phyloP scores from a whole-genome alignment of 176 grass and related monocot species.

The Echinochloa phyllopogon region DNA sequence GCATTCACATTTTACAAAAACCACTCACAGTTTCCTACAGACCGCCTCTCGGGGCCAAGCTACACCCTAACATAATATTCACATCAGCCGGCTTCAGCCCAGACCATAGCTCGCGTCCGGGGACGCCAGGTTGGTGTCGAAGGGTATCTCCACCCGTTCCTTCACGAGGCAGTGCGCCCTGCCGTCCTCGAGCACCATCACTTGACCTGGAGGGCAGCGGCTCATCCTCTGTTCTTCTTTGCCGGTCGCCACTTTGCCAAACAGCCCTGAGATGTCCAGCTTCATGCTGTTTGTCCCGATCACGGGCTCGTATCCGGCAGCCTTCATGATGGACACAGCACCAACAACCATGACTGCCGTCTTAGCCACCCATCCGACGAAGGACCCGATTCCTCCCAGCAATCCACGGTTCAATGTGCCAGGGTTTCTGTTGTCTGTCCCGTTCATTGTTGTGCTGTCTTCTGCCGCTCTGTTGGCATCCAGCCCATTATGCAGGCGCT shows the following conservation, averaged over 20 bases:
- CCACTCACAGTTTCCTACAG: background rate
- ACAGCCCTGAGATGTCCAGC: slow-evolving; percentile 35
- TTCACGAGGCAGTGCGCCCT: slow-evolving; percentile 72
- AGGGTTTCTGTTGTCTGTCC: slow-evolving; percentile 25
- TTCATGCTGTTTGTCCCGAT: slow-evolving; percentile 38
- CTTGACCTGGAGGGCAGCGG: slow-evolving; percentile 68
- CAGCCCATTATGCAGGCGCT: slow-evolving; percentile 30
- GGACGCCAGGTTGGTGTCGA: slow-evolving; percentile 50
- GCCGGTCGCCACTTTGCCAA: background rate
- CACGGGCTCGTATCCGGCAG: slow-evolving; percentile 60
- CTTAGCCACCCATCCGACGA: slow-evolving; percentile 76
- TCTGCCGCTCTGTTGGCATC: slow-evolving; percentile 8
- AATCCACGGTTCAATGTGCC: background rate
- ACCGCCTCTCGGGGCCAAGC: background rate
- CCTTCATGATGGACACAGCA: slow-evolving; percentile 59
- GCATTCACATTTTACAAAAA: background rate
- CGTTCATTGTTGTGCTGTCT: background rate
- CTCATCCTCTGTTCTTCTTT: background rate
- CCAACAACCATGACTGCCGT: slow-evolving; percentile 63
- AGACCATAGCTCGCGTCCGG: slow-evolving; percentile 78
- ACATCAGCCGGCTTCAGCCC: slow-evolving; percentile 52
- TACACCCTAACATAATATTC: slow-evolving; percentile 39
- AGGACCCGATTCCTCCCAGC: slow-evolving; percentile 43
- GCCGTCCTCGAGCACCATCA: slow-evolving; percentile 67
- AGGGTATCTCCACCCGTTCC: slow-evolving; percentile 78